Base-by-base conservation (phyloP, 2,329 filamentous ascomycete genomes). In the Trichophyton rubrum region DNA sequence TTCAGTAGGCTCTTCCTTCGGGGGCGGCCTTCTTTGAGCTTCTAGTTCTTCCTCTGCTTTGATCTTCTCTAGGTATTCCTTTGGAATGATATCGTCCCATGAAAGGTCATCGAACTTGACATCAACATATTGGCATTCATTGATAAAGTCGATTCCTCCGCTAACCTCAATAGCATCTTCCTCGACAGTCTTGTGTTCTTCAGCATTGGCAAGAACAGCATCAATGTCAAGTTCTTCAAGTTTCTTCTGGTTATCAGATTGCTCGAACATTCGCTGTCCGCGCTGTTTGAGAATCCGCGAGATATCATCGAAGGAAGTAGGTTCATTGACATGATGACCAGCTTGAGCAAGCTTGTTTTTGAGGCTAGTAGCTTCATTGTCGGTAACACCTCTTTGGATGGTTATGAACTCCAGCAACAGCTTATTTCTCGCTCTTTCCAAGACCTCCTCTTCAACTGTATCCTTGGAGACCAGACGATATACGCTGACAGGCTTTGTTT, bases 191-290 rank as follows among this genome's bases (percentile, higher is more conserved):
- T 95, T 92, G 68, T 96, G 95, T 67, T 97, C 85, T 75, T 99
- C 93, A 30, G 95, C 93, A 72, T 96, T 96, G 68, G 93, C 93
- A 15, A 99, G 83, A 43, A 99, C 93, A 7, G 91, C 90, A 71
- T 99, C 95, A 67, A 99, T 97, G 71, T 64, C 93, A 24, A 99
- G 85, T 74, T 96, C 90, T 74, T 99, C 93, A 3, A 99, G 81
- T 71, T 95, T 93, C 75, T 92, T 88, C 74, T 99, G 93, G 71
- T 99, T 99, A 62, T 90, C 89, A 9, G 89, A 93, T 72, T 96
- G 92, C 74, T 97, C 92, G 67, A 99, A 99, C 87, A 99, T 95
- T 74, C 93, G 96, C 71, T 96, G 93, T n/a, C 93, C 95, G 67
- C 93, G 88, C 75, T 92, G 90, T 77, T 97, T 97, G 69, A 99